Evolutionary conservation across 2,329 filamentous ascomycete species (phyloP), one percentile per base, ranked within the genome.

Genomic region (Trichoderma oligosporum): DNA sequence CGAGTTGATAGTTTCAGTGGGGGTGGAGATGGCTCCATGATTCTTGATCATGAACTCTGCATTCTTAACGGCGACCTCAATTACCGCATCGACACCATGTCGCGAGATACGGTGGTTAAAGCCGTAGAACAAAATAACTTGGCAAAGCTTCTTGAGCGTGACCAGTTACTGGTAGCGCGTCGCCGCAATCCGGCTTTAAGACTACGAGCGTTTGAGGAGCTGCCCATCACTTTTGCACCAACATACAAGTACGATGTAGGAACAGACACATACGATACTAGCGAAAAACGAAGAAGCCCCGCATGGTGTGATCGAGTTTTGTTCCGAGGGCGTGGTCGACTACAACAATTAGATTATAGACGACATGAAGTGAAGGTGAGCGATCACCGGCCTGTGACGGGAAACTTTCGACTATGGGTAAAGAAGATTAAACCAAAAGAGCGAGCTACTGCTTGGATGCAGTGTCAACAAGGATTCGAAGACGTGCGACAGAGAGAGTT

Each of bases 221-320:
- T 87, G 56, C 89, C 88, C 1, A 97, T 99, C 66, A 87, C 85
- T 0, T 99, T 99, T 70, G 87, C 91, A 7, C 94, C 94, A 0
- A 99, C 94, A 0, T 99, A 99, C 78, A 99, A 99, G 71, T 99
- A 99, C 71, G 94, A 99, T 65, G 91, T 97, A 0, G 92, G 92
- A 14, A 95, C 91, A 0, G 93, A 97, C 68, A 88, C 84, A 6
- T 99, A 97, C 71, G 94, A 99, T 70, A 88, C 89, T 0, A 93
- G 89, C 65, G 94, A 99, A 72, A 99, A 99, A 79, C 90, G 90
- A 71, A 84, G 94, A 48, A 88, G 90, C 20, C 94, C 94, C 0
- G 94, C 94, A 1, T 99, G 94, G 94, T 99, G 94, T 70, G 94
- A 99, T 75, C 84, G 94, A 33, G 75, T 99, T 35, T 76, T 99